Base-by-base conservation (phyloP, 345 rosid species). In the Passiflora organensis region DNA sequence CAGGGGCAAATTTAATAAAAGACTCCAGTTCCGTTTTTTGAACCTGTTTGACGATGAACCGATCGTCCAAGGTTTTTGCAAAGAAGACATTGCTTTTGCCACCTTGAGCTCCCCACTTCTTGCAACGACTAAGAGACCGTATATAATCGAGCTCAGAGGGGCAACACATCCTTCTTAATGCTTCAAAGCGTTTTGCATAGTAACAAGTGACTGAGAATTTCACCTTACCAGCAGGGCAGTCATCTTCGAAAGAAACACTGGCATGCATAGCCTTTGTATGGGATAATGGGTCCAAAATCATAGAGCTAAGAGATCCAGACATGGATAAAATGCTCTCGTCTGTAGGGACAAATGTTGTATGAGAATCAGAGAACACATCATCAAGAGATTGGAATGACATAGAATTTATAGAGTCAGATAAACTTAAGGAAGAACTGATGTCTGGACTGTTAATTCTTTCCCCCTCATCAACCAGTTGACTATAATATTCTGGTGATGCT, bases 1-100 rank as follows among this genome's bases (percentile, higher is more conserved):
- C 85, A 49, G 96, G 93, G 36, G 91, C 97, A 28, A 87, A 83
- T 67, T 87, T 80, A 60, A 89, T 79, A 70, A 94, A 94, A 1
- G 99, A 89, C 68, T 94, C 99, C 71, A 94, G 56, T 72, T 94
- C 97, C 32, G 99, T 89, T 77, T 87, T 94, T 37, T 97, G 87
- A 61, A 89, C 95, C 78, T 94, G 95, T 72, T 94, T 94, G 69
- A 94, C 74, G 60, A 94, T 78, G 69, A 94, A 94, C 36, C 96
- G 88, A 51, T 94, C 96, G 60, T 94, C 99, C 71, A 87, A 74
- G 53, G 99, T 85, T 76, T 94, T 94, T 18, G 97, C 97, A 69
- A 93, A 93, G 81, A 93, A 93, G 61, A 85, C 99, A 51, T 89
- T 93, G 76, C 99, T 94, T 83, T 94, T 94, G 56, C 99, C 99